Evolutionary conservation across 2,329 filamentous ascomycete species (phyloP).

Genomic region (Penicillium sp.): DNA sequence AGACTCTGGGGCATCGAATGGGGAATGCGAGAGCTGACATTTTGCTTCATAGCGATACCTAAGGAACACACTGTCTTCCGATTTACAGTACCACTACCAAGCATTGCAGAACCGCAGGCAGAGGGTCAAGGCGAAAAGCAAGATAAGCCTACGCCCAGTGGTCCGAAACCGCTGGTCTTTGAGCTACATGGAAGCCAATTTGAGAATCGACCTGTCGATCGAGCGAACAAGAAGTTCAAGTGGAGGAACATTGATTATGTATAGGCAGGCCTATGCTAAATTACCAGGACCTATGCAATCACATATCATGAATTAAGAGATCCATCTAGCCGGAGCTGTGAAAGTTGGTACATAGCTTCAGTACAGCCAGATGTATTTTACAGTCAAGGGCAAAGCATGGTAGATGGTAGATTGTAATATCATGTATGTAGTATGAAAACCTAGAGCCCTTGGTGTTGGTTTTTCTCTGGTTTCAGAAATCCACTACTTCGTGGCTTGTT

Average conservation of each 20-base stretch:
- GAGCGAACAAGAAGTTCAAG: slow-evolving; percentile 92
- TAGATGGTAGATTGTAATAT: not conserved
- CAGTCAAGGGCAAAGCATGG: not conserved
- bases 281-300: not conserved
- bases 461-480: not conserved
- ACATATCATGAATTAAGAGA: not conserved
- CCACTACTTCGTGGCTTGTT: not conserved
- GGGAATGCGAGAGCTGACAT: not conserved
- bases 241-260: slow-evolving; percentile 77
- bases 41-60: slow-evolving; percentile 65
- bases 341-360: not conserved
- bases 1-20: not conserved
- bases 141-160: slow-evolving; percentile 42
- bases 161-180: slow-evolving; percentile 63
- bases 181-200: slow-evolving; percentile 90
- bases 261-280: not conserved
- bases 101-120: slow-evolving; percentile 28
- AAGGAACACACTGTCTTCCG: slow-evolving; percentile 90
- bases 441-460: not conserved
- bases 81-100: slow-evolving; percentile 67
- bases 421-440: not conserved
- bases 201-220: slow-evolving; percentile 78
- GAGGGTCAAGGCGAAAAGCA: slow-evolving; percentile 23
- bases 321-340: too few species aligned
- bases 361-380: not conserved